Evolutionary conservation across 176 grass and related monocot genomes (phyloP), one percentile per base, ranked within the genome.

Genomic region (Alopecurus myosuroides): DNA sequence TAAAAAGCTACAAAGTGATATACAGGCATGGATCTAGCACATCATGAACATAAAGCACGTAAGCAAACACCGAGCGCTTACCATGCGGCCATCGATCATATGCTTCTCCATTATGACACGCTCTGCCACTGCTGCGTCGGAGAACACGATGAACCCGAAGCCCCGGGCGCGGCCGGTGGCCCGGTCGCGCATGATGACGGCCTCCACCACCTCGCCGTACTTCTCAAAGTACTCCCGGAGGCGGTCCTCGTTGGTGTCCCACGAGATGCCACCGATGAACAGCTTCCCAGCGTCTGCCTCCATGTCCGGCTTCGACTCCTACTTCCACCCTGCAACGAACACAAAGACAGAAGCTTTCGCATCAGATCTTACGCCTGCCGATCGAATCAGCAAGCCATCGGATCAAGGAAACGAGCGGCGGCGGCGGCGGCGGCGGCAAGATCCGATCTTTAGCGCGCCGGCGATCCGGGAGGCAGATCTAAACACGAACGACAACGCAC

Each of bases 191-290:
- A 98, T 98, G 79, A 98, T 84, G 55, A 98, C 89, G 34, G 91
- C 91, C 77, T 98, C 95, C 76, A 93, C 91, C 74, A 98, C 95
- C 87, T 93, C 93, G 12, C 95, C 95, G 34, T 86, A 98, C 75
- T 86, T 93, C 63, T 85, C 77, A 44, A 98, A 98, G 87, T 98
- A 95, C 66, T 95, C 91, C 10, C 89, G 74, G 41, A 98, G 91
- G 42, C 87, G 87, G 29, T 98, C 95, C 61, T 98, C 95, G 77
- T 92, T 98, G 79, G 95, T 98, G 70, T 98, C 93, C 95, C 95
- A 98, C 30, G 95, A 98, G 88, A 98, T 98, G 80, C 95, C 95
- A 50, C 91, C 93, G 76, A 98, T 81, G 77, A 98, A 98, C 52
- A 98, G 83, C 87, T 98, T 98, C 51, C 91, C 93, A 53, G 86